Percentiles rank a stretch among this genome's conserved stretches.
Evolutionary conservation across 2,329 filamentous ascomycete species (phyloP).

Genomic region (Colletotrichum sp.): DNA sequence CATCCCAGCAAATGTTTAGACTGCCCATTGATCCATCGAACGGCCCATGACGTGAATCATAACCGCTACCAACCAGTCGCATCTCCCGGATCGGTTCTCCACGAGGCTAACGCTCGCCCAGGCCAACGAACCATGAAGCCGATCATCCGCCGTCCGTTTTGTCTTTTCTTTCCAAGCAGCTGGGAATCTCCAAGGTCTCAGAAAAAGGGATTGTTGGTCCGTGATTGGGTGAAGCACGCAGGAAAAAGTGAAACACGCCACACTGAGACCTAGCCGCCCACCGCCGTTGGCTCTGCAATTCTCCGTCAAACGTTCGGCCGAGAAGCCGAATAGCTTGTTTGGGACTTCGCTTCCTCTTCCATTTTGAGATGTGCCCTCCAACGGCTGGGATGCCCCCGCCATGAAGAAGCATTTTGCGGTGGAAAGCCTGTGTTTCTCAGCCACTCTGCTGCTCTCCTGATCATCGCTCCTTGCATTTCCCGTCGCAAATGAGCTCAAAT

Average conservation of each 20-base stretch:
- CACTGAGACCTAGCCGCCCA: not conserved
- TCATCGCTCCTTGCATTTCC: not conserved
- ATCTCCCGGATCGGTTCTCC: not conserved
- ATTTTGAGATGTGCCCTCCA: not conserved
- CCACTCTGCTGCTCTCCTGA: not conserved
- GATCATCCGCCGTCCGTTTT: not conserved
- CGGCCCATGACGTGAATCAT: not conserved
- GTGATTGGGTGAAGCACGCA: not conserved
- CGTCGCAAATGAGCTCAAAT: not conserved
- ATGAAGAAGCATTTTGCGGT: not conserved
- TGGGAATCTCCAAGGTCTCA: not conserved
- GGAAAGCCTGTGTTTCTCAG: not conserved
- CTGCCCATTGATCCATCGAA: not conserved
- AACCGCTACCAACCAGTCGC: not conserved
- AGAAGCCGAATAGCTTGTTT: not conserved
- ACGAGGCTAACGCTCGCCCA: not conserved
- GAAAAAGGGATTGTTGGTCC: not conserved
- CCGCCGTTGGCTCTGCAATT: not conserved
- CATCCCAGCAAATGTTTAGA: not conserved
- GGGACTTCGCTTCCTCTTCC: not conserved
- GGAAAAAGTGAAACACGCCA: slow-evolving; percentile 4
- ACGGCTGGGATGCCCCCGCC: not conserved
- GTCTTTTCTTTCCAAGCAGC: not conserved
- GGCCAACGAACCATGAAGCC: not conserved
- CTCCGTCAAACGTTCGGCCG: not conserved